phyloP scores from a whole-genome alignment of 768 basidiomycete genomes.

The Hysterangium stoloniferum region DNA sequence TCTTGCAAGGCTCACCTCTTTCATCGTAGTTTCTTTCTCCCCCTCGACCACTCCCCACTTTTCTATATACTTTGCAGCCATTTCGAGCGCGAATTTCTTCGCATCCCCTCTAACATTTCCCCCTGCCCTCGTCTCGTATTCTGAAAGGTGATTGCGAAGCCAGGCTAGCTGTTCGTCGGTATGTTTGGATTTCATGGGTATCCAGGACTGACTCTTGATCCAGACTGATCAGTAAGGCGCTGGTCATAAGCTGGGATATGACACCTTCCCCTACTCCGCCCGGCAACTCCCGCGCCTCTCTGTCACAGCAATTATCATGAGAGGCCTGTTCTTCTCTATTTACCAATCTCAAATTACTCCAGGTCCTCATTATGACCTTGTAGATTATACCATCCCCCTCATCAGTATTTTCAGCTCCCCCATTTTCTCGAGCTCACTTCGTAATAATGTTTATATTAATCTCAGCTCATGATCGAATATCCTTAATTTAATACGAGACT shows the following conservation, averaged over 20 bases:
- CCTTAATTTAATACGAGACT: too few relatives aligned
- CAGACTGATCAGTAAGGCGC: too few relatives aligned
- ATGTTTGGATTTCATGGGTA: conserved; percentile 22
- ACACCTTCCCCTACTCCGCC: background rate
- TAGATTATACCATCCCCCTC: too few relatives aligned
- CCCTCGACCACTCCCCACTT: conserved; percentile 53
- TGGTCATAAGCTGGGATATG: conserved; percentile 11
- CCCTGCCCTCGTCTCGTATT: conserved; percentile 52
- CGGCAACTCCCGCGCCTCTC: background rate
- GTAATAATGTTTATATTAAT: too few relatives aligned
- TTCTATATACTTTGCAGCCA: conserved; percentile 52
- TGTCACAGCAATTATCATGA: too few relatives aligned
- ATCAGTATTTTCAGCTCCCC: too few relatives aligned
- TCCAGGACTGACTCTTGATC: conserved; percentile 4
- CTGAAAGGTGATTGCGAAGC: conserved; percentile 43
- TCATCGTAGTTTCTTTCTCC: conserved; percentile 53
- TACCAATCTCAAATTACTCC: too few relatives aligned
- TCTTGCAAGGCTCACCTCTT: conserved; percentile 38
- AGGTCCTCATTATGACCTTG: too few relatives aligned
- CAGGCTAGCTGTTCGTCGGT: conserved; percentile 56
- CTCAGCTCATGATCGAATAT: too few relatives aligned
- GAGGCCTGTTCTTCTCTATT: too few relatives aligned
- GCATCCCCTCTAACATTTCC: conserved; percentile 59
- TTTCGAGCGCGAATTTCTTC: conserved; percentile 59
- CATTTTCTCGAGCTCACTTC: too few relatives aligned